These are phyloP conservation scores for Diplodia scrobiculata DNA, from an alignment of 2,329 filamentous ascomycete species.

Conservation along the genomic window DNA sequence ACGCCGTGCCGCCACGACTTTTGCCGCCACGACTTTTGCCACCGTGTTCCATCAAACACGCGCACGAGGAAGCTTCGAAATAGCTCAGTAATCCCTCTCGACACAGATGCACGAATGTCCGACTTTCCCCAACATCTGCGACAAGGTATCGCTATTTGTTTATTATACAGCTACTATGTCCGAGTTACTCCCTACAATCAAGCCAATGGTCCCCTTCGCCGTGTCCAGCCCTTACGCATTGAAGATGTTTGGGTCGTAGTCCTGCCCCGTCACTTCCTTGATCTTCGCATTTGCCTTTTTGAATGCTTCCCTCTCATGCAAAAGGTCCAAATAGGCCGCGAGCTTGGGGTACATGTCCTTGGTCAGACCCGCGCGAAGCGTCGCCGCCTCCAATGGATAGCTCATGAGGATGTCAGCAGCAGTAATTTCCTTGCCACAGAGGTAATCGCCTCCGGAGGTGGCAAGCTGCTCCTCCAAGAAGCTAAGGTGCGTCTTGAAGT, in stretches of 20 bases:
- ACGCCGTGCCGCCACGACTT: background rate
- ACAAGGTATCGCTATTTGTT: background rate
- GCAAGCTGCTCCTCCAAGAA: slow-evolving; percentile 57
- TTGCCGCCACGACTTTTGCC: background rate
- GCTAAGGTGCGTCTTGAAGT: slow-evolving; percentile 52
- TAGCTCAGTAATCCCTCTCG: background rate
- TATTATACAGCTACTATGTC: background rate
- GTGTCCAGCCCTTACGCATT: background rate
- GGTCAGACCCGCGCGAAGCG: slow-evolving; percentile 43
- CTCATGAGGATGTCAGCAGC: slow-evolving; percentile 58
- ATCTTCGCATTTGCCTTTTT: slow-evolving; percentile 54
- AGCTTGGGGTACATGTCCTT: slow-evolving; percentile 52
- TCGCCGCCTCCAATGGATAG: slow-evolving; percentile 54
- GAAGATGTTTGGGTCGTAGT: slow-evolving; percentile 37
- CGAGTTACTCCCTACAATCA: background rate
- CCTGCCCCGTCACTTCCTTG: slow-evolving; percentile 47
- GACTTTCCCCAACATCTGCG: background rate
- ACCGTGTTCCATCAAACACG: background rate
- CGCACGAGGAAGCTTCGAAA: background rate
- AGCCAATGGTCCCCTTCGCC: no score
- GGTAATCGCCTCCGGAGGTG: slow-evolving; percentile 53
- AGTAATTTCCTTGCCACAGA: slow-evolving; percentile 54
- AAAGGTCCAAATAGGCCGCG: slow-evolving; percentile 49
- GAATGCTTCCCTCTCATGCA: slow-evolving; percentile 52
- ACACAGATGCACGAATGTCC: background rate